phyloP scores from a whole-genome alignment of 331 rosid species.

The Pyracantha coccinea region DNA sequence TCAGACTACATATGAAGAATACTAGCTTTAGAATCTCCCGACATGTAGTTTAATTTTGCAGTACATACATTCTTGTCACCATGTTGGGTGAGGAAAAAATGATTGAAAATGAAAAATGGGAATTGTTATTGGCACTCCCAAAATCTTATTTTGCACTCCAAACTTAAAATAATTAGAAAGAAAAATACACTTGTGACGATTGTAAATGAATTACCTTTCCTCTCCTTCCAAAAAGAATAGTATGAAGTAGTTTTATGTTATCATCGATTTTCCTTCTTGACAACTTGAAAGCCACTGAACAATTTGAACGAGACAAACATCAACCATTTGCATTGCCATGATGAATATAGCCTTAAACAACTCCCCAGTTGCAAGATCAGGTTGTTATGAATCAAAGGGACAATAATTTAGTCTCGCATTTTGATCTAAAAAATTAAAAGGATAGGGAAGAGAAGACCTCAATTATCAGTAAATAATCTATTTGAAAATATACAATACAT shows the following conservation, averaged over 20 bases:
- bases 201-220: slow-evolving; percentile 64
- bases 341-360: neutral
- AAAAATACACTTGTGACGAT: too few species aligned
- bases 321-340: neutral
- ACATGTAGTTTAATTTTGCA: neutral
- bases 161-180: too few species aligned
- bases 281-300: slow-evolving; percentile 79
- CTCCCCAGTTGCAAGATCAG: neutral
- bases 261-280: slow-evolving; percentile 87
- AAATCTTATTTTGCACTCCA: too few species aligned
- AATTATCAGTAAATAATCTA: neutral
- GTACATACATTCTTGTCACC: neutral
- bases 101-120: too few species aligned
- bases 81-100: neutral
- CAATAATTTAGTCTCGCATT: neutral
- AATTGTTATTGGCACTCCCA: too few species aligned
- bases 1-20: neutral
- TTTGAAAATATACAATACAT: neutral
- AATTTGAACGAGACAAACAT: neutral
- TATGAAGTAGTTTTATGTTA: slow-evolving; percentile 74
- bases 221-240: slow-evolving; percentile 90
- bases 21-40: slow-evolving; percentile 3
- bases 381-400: neutral
- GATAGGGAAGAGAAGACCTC: neutral
- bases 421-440: neutral